phyloP scores from a whole-genome alignment of 306 rosid genomes.

The Gillenia trifoliata region DNA sequence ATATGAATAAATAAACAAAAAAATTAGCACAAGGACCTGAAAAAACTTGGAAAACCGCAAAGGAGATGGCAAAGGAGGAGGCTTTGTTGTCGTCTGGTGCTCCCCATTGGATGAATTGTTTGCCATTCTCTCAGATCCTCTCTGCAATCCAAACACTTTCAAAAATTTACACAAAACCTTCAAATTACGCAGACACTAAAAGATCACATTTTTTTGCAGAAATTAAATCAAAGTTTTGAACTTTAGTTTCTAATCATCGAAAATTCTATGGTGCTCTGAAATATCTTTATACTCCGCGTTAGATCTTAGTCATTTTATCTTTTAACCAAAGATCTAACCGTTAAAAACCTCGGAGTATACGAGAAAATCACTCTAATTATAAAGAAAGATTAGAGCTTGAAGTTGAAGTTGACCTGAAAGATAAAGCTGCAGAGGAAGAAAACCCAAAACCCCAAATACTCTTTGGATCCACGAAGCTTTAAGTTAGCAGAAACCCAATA shows the following conservation, averaged over 20 bases:
- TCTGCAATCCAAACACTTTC: constrained; percentile 22
- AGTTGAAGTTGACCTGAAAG: constrained; percentile 19
- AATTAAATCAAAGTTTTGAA: background rate
- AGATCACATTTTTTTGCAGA: background rate
- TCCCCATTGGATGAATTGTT: constrained; percentile 56
- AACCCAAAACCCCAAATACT: constrained; percentile 34
- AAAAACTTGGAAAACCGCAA: constrained; percentile 80
- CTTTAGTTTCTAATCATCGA: background rate
- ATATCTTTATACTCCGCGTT: too few relatives aligned
- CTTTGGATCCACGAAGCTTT: constrained; percentile 28
- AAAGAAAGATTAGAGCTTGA: constrained; percentile 9
- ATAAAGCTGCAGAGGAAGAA: constrained; percentile 17
- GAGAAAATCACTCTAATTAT: background rate
- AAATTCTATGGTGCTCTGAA: background rate
- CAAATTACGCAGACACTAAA: background rate
- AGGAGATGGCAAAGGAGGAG: constrained; percentile 84
- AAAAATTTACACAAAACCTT: constrained; percentile 14
- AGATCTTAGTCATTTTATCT: too few relatives aligned
- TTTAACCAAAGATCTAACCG: background rate
- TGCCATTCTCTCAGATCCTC: constrained; percentile 50
- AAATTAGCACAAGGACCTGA: constrained; percentile 42
- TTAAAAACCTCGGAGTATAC: background rate
- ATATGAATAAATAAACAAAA: background rate
- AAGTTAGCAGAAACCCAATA: constrained; percentile 24
- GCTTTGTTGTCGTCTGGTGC: constrained; percentile 36